Evolutionary conservation across 1,284 basidiomycete species (phyloP).

Genomic region (Xerocomus minutiporus): DNA sequence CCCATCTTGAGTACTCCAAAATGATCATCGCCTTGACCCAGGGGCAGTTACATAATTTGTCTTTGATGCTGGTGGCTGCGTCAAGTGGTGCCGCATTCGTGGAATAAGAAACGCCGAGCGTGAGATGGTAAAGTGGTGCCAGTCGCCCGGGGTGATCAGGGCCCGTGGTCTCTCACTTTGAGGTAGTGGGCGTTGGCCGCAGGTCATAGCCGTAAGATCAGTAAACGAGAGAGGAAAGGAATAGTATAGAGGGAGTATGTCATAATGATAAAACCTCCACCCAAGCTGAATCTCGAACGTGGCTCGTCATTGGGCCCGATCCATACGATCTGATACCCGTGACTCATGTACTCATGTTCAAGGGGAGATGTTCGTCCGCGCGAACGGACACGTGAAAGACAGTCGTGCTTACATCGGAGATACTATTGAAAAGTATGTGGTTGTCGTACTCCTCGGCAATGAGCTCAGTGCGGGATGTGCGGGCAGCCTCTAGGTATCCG

Average conservation of each 20-base stretch:
- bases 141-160: constrained; percentile 38
- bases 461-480: constrained; percentile 44
- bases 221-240: constrained; percentile 29
- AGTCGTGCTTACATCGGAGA: constrained; percentile 38
- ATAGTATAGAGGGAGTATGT: no score
- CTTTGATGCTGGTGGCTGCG: constrained; percentile 38
- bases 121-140: constrained; percentile 59
- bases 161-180: no score
- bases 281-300: constrained; percentile 56
- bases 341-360: no score
- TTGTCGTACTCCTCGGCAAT: constrained; percentile 46
- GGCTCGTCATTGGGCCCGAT: constrained; percentile 55
- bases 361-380: constrained; percentile 31
- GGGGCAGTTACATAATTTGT: constrained; percentile 35
- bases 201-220: constrained; percentile 41
- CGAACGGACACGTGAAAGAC: constrained; percentile 51
- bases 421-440: constrained; percentile 35
- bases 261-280: no score
- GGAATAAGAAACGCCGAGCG: constrained; percentile 51
- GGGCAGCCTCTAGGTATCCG: no score
- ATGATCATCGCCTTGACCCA: constrained; percentile 56
- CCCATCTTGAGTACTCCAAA: constrained; percentile 52
- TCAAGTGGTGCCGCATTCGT: constrained; percentile 34
- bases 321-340: no score
- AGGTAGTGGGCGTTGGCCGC: constrained; percentile 41